These are phyloP conservation scores for Cladosporium sp. DNA, from an alignment of 2,329 filamentous ascomycete species.

Conservation along the genomic window DNA sequence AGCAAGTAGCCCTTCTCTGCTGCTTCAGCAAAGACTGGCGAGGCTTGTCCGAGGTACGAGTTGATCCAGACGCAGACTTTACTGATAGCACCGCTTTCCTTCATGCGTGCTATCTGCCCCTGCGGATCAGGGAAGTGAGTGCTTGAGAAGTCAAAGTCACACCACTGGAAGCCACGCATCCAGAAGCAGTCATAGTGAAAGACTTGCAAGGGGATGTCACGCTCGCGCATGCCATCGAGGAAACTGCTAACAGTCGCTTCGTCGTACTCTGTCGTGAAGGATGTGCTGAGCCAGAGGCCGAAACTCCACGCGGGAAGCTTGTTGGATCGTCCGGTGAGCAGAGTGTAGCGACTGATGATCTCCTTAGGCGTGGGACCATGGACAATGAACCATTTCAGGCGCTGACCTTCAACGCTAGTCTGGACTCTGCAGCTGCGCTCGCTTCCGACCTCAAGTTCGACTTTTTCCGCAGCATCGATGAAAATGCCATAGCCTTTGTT, in stretches of 20 bases:
- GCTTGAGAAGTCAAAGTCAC: slow-evolving; percentile 69
- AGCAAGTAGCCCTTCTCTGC: slow-evolving; percentile 67
- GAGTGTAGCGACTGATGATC: slow-evolving; percentile 65
- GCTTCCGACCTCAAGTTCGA: slow-evolving; percentile 72
- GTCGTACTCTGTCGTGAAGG: slow-evolving; percentile 72
- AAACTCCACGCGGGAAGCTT: slow-evolving; percentile 72
- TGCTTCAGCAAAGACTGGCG: slow-evolving; percentile 64
- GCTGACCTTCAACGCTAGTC: slow-evolving; percentile 66
- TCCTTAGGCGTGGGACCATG: slow-evolving; percentile 72
- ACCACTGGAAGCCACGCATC: slow-evolving; percentile 75
- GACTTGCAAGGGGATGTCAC: slow-evolving; percentile 66
- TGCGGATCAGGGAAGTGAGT: slow-evolving; percentile 68
- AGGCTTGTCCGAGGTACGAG: slow-evolving; percentile 70
- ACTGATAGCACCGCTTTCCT: slow-evolving; percentile 57
- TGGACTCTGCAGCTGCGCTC: slow-evolving; percentile 72
- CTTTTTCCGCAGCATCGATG: slow-evolving; percentile 67
- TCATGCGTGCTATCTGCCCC: slow-evolving; percentile 64
- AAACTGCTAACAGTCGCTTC: slow-evolving; percentile 68
- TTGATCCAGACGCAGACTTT: slow-evolving; percentile 78
- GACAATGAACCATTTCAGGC: slow-evolving; percentile 73
- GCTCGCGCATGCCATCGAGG: slow-evolving; percentile 66
- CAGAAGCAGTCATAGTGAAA: slow-evolving; percentile 80
- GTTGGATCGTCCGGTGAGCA: slow-evolving; percentile 65
- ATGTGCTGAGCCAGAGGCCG: slow-evolving; percentile 74
- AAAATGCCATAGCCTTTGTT: slow-evolving; percentile 76